Conservation (phyloP, 495 filamentous ascomycete species). For the Coniosporium apollinis region DNA sequence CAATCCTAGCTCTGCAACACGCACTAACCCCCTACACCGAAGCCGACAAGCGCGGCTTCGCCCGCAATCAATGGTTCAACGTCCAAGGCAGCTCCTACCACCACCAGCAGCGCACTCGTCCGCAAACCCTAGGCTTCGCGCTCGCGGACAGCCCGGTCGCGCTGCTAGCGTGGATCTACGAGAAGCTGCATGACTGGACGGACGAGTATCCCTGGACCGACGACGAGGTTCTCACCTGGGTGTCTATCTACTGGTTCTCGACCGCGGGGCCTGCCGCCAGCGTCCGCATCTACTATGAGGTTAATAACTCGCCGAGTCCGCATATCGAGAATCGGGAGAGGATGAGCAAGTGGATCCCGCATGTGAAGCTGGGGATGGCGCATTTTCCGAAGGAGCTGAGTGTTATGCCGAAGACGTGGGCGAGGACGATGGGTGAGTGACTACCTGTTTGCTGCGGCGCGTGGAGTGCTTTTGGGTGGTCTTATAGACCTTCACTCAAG, state of each 20-base stretch:
- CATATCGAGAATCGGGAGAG: slow-evolving; percentile 1
- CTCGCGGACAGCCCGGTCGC: slow-evolving; percentile 44
- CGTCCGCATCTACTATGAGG: slow-evolving; percentile 45
- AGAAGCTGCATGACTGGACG: slow-evolving; percentile 54
- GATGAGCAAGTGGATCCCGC: slow-evolving; percentile 10
- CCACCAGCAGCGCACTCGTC: slow-evolving; percentile 39
- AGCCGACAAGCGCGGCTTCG: slow-evolving; percentile 11
- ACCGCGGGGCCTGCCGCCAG: slow-evolving; percentile 38
- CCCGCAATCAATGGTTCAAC: slow-evolving; percentile 33
- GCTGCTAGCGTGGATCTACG: slow-evolving; percentile 48
- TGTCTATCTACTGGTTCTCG: slow-evolving; percentile 44
- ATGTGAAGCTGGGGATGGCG: slow-evolving; percentile 12
- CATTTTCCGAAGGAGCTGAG: slow-evolving; percentile 11
- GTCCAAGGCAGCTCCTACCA: slow-evolving; percentile 40
- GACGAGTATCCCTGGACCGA: slow-evolving; percentile 51
- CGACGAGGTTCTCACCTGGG: slow-evolving; percentile 50
- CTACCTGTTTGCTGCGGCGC: too few relatives aligned
- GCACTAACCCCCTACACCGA: slow-evolving; percentile 20
- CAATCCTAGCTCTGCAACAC: slow-evolving; percentile 28
- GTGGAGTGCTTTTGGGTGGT: too few relatives aligned
- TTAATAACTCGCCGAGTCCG: slow-evolving; percentile 1
- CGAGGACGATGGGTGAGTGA: slow-evolving; percentile 6
- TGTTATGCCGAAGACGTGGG: slow-evolving; percentile 13
- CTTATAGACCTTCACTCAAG: too few relatives aligned
- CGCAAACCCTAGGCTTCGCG: slow-evolving; percentile 41